Evolutionary conservation across 164 flowering plant species (phyloP).

Genomic region (Taxillus chinensis): DNA sequence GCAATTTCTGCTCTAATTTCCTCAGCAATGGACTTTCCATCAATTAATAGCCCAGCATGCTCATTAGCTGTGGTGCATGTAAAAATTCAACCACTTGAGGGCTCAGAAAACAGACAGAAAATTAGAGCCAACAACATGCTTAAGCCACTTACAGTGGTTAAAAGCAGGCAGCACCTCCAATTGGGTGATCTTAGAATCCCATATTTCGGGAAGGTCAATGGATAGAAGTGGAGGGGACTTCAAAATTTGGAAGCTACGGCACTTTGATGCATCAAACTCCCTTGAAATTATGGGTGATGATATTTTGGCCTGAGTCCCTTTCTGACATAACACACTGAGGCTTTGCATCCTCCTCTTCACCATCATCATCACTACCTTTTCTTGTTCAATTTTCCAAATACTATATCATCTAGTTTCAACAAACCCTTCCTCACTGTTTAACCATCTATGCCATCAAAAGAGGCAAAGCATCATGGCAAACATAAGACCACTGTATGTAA

Average conservation of each 20-base stretch:
- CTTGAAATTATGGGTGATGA: background rate
- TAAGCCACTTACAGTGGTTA: slow-evolving; percentile 7
- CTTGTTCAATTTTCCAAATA: background rate
- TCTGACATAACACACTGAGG: slow-evolving; percentile 6
- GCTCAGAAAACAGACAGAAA: slow-evolving; percentile 5
- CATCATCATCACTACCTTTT: background rate
- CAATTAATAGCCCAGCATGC: slow-evolving; percentile 37
- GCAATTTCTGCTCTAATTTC: slow-evolving; percentile 55
- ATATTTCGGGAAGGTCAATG: slow-evolving; percentile 43
- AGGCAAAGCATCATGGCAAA: no score
- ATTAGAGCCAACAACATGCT: background rate
- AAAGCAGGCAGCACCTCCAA: slow-evolving; percentile 2
- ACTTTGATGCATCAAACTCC: background rate
- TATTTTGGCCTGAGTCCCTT: slow-evolving; percentile 3
- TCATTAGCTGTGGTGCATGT: slow-evolving; percentile 18
- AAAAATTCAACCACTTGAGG: slow-evolving; percentile 4
- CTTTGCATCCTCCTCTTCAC: background rate
- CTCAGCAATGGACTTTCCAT: slow-evolving; percentile 69
- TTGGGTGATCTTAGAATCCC: slow-evolving; percentile 20
- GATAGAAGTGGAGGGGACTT: slow-evolving; percentile 32
- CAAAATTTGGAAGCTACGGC: slow-evolving; percentile 10
- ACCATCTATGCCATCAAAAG: no score
- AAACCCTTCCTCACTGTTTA: no score
- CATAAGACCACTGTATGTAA: no score
- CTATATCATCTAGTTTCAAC: no score